These are phyloP conservation scores for Macrophomina tecta DNA, from an alignment of 2,329 filamentous ascomycete species.

Conservation along the genomic window DNA sequence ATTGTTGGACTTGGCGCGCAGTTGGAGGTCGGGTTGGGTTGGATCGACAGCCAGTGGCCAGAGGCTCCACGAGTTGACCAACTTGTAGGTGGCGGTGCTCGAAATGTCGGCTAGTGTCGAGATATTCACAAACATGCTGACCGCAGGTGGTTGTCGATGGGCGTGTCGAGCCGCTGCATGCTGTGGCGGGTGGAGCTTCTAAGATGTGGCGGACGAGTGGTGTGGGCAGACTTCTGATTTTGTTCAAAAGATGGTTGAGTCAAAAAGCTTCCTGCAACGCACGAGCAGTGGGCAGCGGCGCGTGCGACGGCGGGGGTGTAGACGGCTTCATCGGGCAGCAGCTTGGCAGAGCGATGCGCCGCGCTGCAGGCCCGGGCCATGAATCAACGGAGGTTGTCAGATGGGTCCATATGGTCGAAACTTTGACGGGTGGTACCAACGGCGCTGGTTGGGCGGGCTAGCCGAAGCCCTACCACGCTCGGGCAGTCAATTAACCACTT, in stretches of 20 bases:
- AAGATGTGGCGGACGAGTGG: background rate
- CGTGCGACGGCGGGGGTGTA: background rate
- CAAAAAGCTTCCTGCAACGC: constrained; percentile 12
- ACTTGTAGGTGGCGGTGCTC: constrained; percentile 21
- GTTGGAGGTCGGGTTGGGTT: constrained; percentile 7
- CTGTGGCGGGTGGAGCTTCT: background rate
- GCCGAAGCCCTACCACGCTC: background rate
- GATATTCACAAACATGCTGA: constrained; percentile 23
- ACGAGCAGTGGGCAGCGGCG: background rate
- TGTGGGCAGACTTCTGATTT: background rate
- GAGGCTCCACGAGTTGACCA: constrained; percentile 18
- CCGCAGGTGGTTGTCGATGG: background rate
- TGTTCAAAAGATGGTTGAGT: background rate
- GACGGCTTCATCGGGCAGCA: constrained; percentile 18
- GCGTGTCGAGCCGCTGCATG: constrained; percentile 10
- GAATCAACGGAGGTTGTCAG: constrained; percentile 15
- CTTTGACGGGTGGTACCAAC: background rate
- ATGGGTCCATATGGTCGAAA: background rate
- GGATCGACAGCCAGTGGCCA: constrained; percentile 19
- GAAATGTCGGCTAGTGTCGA: constrained; percentile 17
- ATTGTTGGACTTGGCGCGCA: constrained; percentile 1
- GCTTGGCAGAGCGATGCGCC: constrained; percentile 13
- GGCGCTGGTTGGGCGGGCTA: background rate
- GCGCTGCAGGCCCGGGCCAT: background rate
- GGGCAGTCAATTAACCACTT: constrained; percentile 4